Evolutionary conservation across 257 asterid genomes (phyloP).

Genomic region (Agastache rugosa): DNA sequence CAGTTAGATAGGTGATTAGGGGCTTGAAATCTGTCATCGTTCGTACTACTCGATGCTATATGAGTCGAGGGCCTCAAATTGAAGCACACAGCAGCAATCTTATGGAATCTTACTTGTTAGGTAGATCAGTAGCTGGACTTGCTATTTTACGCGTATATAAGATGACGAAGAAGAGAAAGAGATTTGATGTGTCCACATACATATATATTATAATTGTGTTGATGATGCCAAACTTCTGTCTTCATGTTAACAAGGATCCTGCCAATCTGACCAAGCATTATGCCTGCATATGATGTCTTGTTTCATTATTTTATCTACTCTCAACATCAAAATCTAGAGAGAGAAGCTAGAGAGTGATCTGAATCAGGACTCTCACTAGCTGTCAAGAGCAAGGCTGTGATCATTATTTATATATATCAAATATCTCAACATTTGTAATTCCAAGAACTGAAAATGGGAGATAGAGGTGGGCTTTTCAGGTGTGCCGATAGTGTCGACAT

Average conservation of each 20-base stretch:
- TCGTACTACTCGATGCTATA: too few species aligned
- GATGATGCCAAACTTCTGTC: conserved; percentile 1
- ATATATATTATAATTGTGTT: conserved; percentile 4
- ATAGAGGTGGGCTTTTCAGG: conserved; percentile 35
- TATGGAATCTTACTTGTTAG: too few species aligned
- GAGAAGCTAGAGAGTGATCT: not conserved
- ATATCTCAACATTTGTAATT: not conserved
- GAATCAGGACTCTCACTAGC: not conserved
- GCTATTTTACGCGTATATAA: not conserved
- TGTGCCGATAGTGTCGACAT: conserved; percentile 45
- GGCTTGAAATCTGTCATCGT: too few species aligned
- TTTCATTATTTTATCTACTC: not conserved
- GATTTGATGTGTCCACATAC: not conserved
- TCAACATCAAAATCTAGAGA: not conserved
- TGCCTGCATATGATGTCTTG: not conserved
- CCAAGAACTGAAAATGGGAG: conserved; percentile 31
- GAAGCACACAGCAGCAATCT: too few species aligned
- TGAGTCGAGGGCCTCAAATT: too few species aligned
- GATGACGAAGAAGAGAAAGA: not conserved
- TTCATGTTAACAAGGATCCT: not conserved
- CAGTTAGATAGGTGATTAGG: too few species aligned
- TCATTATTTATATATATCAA: not conserved
- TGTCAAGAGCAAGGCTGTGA: not conserved
- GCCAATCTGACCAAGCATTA: conserved; percentile 7
- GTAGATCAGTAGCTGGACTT: not conserved